These are phyloP conservation scores for Gastrodia elata DNA, from an alignment of 106 monocot genomes.

Conservation along the genomic window DNA sequence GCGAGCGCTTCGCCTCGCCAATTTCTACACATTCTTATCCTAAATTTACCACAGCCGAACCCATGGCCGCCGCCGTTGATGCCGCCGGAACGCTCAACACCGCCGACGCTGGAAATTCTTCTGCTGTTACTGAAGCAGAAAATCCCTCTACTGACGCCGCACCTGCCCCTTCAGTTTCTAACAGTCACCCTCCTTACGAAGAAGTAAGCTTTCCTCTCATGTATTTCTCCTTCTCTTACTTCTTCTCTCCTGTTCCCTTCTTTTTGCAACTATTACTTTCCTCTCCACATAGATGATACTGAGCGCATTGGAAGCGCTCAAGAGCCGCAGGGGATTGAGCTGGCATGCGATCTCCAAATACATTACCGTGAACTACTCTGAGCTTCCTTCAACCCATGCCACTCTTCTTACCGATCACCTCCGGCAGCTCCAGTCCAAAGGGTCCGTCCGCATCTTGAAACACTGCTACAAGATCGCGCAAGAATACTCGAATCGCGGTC, in stretches of 20 bases:
- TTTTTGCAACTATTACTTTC: background rate
- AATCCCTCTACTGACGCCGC: background rate
- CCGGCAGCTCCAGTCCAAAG: conserved; percentile 8
- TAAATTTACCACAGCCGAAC: background rate
- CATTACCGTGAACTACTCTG: conserved; percentile 8
- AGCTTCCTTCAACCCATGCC: conserved; percentile 8
- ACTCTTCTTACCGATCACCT: conserved; percentile 14
- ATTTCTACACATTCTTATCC: background rate
- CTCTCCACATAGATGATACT: conserved; percentile 16
- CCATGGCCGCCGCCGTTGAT: background rate
- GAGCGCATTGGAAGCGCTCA: conserved; percentile 10
- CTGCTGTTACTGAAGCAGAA: too few relatives aligned
- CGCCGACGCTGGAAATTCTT: background rate
- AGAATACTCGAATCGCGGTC: conserved; percentile 6
- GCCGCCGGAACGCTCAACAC: background rate
- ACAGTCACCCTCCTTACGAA: conserved; percentile 16
- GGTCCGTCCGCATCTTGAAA: conserved; percentile 7
- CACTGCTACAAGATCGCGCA: conserved; percentile 15
- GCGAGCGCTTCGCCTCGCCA: background rate
- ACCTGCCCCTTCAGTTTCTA: background rate
- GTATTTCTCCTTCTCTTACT: too few relatives aligned
- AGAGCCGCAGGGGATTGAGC: conserved; percentile 14
- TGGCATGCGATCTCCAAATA: conserved; percentile 12
- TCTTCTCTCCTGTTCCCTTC: background rate
- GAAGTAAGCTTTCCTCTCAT: conserved; percentile 5